A percentile compares a stretch with the other conserved stretches of the same genome.
Evolutionary conservation across 2,329 filamentous ascomycete species (phyloP).

Genomic region (Fonsecaea monophora): DNA sequence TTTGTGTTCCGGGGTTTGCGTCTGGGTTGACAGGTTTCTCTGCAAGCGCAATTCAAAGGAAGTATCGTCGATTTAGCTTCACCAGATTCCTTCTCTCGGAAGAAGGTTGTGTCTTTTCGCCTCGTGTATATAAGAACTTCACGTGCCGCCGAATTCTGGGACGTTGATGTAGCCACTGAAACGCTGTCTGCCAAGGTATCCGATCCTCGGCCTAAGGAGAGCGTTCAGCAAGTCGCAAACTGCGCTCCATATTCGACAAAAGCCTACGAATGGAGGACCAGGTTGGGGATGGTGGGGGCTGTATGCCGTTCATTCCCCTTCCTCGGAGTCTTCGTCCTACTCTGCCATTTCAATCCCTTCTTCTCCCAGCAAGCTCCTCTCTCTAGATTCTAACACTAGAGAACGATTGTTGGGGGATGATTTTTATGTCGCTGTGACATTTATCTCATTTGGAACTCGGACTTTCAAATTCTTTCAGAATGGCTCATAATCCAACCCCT

Average conservation of each 20-base stretch:
- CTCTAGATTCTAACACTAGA: neutral
- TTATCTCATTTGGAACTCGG: neutral
- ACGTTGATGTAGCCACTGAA: neutral
- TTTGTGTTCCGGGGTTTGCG: slow-evolving; percentile 17
- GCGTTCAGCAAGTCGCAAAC: neutral
- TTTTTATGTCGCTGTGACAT: neutral
- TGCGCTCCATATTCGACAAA: neutral
- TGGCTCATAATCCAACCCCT: slow-evolving; percentile 1
- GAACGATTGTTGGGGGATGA: neutral
- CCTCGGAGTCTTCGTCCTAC: slow-evolving; percentile 4
- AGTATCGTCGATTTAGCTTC: slow-evolving; percentile 19
- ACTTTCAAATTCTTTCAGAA: slow-evolving; percentile 1
- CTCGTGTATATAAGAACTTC: neutral
- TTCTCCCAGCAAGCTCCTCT: neutral
- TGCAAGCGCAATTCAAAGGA: neutral
- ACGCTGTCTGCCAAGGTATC: neutral
- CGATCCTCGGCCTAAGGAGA: neutral
- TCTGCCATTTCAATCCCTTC: neutral
- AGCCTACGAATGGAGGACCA: neutral
- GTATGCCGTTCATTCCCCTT: neutral
- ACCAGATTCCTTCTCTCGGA: neutral
- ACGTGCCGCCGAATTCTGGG: slow-evolving; percentile 1
- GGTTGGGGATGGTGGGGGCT: neutral
- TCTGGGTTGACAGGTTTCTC: neutral
- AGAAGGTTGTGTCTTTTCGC: neutral